These are phyloP conservation scores for Claviceps lovelessii DNA, from an alignment of 2,329 filamentous ascomycete species.

Conservation along the genomic window DNA sequence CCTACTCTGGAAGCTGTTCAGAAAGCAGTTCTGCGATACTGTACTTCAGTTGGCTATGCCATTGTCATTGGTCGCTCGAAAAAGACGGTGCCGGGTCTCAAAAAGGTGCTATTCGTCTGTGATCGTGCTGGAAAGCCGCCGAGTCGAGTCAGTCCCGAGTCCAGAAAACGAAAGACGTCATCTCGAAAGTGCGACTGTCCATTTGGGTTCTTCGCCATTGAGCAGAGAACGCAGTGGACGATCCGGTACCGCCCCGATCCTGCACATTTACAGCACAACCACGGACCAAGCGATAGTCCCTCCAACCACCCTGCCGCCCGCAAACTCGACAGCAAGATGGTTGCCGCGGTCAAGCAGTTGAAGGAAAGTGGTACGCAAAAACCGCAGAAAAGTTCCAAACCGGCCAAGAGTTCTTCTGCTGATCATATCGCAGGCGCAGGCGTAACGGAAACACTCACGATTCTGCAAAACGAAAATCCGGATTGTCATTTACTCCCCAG, in stretches of 20 bases:
- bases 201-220: constrained; percentile 56
- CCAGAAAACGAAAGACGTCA: constrained; percentile 50
- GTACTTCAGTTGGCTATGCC: constrained; percentile 52
- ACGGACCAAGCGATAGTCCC: constrained; percentile 51
- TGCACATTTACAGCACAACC: constrained; percentile 46
- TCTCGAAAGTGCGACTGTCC: constrained; percentile 56
- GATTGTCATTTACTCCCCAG: constrained; percentile 48
- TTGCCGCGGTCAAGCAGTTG: constrained; percentile 50
- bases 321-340: constrained; percentile 53
- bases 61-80: constrained; percentile 55
- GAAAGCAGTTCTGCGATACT: constrained; percentile 49
- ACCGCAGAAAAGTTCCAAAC: constrained; percentile 1
- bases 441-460: constrained; percentile 51
- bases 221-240: constrained; percentile 53
- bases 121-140: constrained; percentile 51
- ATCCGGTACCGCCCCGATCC: constrained; percentile 48
- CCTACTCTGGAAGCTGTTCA: constrained; percentile 51
- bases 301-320: constrained; percentile 51
- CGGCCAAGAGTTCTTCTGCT: constrained; percentile 6
- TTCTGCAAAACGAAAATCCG: constrained; percentile 49
- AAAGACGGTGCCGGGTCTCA: constrained; percentile 51
- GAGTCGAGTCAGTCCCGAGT: constrained; percentile 46
- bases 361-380: constrained; percentile 46
- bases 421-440: constrained; percentile 36
- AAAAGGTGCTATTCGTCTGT: constrained; percentile 54